Conservation (phyloP, 805 yeast species). For the Yarrowia sp. region DNA sequence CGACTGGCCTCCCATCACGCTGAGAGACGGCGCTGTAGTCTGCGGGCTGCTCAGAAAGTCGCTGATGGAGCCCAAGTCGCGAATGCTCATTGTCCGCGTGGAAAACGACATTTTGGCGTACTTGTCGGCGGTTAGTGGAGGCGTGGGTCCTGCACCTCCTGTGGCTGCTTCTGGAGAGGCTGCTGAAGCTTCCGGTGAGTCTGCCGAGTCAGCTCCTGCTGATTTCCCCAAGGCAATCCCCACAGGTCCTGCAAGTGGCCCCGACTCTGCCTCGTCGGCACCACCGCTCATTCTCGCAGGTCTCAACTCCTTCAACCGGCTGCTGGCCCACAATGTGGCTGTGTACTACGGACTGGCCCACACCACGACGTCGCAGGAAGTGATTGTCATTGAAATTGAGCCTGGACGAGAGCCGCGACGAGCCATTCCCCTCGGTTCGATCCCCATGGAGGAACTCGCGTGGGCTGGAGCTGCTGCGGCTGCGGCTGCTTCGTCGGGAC, state of each 20-base stretch:
- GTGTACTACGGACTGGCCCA: conserved; percentile 71
- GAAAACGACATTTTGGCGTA: conserved; percentile 31
- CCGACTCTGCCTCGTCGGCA: background rate
- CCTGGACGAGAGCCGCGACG: conserved; percentile 23
- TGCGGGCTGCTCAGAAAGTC: conserved; percentile 33
- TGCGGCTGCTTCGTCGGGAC: conserved; percentile 17
- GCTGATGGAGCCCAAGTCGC: conserved; percentile 27
- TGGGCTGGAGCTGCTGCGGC: conserved; percentile 38
- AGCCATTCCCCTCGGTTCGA: conserved; percentile 20
- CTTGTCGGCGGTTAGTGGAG: background rate
- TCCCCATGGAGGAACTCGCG: conserved; percentile 19
- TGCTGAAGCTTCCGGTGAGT: background rate
- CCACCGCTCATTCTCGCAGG: conserved; percentile 31
- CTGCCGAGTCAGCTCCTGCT: background rate
- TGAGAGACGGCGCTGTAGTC: conserved; percentile 13
- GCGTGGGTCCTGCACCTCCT: background rate
- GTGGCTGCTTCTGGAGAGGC: background rate
- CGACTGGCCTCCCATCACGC: conserved; percentile 17
- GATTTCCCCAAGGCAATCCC: background rate
- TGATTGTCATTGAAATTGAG: conserved; percentile 50
- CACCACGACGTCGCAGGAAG: conserved; percentile 57
- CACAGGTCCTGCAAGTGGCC: conserved; percentile 7
- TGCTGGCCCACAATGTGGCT: conserved; percentile 73
- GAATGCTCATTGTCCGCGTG: conserved; percentile 14
- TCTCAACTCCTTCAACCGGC: conserved; percentile 70